These are phyloP conservation scores for Emmonsiellopsis sp. DNA, from an alignment of 2,329 filamentous ascomycete species.

Conservation along the genomic window DNA sequence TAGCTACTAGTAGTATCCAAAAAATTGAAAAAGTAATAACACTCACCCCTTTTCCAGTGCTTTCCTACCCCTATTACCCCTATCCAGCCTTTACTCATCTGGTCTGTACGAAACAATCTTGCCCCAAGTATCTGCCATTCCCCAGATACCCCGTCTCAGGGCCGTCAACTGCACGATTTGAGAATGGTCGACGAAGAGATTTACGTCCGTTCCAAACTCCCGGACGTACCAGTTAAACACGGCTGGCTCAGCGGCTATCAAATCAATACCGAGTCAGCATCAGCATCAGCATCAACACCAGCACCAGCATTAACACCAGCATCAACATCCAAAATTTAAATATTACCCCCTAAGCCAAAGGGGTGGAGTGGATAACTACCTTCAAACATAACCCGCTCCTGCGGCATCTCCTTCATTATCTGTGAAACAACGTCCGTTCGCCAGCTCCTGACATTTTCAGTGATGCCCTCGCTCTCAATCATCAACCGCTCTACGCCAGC, in stretches of 20 bases:
- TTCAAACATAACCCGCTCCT: constrained; percentile 50
- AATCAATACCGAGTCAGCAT: background rate
- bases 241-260: constrained; percentile 41
- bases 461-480: constrained; percentile 53
- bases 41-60: too few relatives aligned
- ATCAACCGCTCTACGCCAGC: constrained; percentile 48
- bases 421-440: constrained; percentile 46
- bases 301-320: too few relatives aligned
- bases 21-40: too few relatives aligned
- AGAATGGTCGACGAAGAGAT: constrained; percentile 49
- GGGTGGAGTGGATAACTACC: background rate
- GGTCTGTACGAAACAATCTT: constrained; percentile 39
- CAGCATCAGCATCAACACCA: background rate
- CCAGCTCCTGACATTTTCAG: constrained; percentile 48
- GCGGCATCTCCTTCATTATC: constrained; percentile 43
- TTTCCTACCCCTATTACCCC: too few relatives aligned
- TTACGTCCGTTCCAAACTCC: constrained; percentile 50
- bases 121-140: constrained; percentile 48
- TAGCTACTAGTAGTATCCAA: too few relatives aligned
- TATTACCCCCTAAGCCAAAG: background rate
- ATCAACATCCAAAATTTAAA: too few relatives aligned
- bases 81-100: constrained; percentile 11
- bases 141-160: constrained; percentile 46
- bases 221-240: constrained; percentile 51
- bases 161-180: constrained; percentile 50